Evolutionary conservation across 2,329 filamentous ascomycete genomes (phyloP).

Genomic region (Colletotrichum orbiculare): DNA sequence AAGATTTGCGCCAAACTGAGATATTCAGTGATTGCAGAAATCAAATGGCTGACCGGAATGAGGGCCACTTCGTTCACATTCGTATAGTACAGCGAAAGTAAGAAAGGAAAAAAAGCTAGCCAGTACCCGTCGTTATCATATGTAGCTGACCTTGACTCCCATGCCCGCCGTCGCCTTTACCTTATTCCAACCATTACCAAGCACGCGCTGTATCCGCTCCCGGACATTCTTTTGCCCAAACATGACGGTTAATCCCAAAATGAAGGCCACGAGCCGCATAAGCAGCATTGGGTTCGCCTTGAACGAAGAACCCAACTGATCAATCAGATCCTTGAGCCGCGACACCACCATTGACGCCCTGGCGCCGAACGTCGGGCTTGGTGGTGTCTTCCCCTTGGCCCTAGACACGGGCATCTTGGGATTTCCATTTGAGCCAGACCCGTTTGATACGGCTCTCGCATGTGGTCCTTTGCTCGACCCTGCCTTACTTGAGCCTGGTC

Average conservation of each 20-base stretch:
- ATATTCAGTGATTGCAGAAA: conserved; percentile 7
- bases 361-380: conserved; percentile 53
- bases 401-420: conserved; percentile 43
- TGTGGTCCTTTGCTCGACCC: conserved; percentile 49
- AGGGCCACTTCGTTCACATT: conserved; percentile 27
- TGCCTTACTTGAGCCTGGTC: conserved; percentile 49
- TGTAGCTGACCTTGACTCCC: conserved; percentile 98
- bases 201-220: conserved; percentile 75
- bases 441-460: conserved; percentile 45
- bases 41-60: conserved; percentile 13
- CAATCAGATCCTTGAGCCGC: conserved; percentile 63
- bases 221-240: conserved; percentile 80
- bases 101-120: conserved; percentile 27
- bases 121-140: conserved; percentile 61
- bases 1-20: conserved; percentile 2
- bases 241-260: conserved; percentile 81
- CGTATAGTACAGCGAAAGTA: conserved; percentile 38
- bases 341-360: conserved; percentile 64
- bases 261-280: conserved; percentile 77
- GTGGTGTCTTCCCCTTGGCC: conserved; percentile 46
- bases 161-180: conserved; percentile 88
- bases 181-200: conserved; percentile 82
- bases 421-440: conserved; percentile 42
- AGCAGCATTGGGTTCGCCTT: conserved; percentile 68
- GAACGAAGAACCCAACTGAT: conserved; percentile 61